Base-by-base conservation (phyloP, 2,329 filamentous ascomycete species). In the Septoria linicola region DNA sequence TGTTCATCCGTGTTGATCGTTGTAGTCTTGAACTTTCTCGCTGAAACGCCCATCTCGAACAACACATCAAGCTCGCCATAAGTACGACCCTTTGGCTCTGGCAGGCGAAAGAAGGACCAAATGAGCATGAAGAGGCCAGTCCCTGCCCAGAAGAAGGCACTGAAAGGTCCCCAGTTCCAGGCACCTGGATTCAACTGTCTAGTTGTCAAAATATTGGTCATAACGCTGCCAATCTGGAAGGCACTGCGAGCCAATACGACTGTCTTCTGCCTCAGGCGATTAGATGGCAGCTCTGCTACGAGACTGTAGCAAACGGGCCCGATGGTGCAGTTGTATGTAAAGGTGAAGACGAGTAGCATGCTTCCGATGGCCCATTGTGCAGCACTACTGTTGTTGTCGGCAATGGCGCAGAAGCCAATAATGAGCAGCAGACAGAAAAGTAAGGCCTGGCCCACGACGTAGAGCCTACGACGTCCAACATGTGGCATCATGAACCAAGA, bases 101-200 rank as follows among this genome's bases (percentile, higher is more conserved):
- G 72, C 2, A 74, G 57, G n/a, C 72, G 64, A 54, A 73, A 73
- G 50, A 61, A 75, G 1, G 66, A 66, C 72, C 72, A 76, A 6
- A 70, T 37, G 8, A 69, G 47, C 34, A 66, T 67, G 1, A 72
- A 37, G 2, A 65, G 42, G 23, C 63, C 63, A 8, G 66, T 63
- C 7, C 67, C 69, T 6, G 64, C 71, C 68, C 71, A 75, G 59
- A 75, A 74, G 59, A 72, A 74, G 17, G 48, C 53, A 16, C 51
- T 53, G 31, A 48, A 56, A 2, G 55, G 49, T 16, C 55, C 55
- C 55, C 55, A 59, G 19, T 58, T 37, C 55, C 57, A 58, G 7
- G 52, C 53, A 17, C 35, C 41, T 3, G 53, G 53, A 20, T 57
- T 51, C 44, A 59, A 40, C 16, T 63, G 55, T 41, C 60, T 59